These are phyloP conservation scores for Cafeteria roenbergensis DNA, from an alignment of 108 stramenopile genomes.

Conservation along the genomic window DNA sequence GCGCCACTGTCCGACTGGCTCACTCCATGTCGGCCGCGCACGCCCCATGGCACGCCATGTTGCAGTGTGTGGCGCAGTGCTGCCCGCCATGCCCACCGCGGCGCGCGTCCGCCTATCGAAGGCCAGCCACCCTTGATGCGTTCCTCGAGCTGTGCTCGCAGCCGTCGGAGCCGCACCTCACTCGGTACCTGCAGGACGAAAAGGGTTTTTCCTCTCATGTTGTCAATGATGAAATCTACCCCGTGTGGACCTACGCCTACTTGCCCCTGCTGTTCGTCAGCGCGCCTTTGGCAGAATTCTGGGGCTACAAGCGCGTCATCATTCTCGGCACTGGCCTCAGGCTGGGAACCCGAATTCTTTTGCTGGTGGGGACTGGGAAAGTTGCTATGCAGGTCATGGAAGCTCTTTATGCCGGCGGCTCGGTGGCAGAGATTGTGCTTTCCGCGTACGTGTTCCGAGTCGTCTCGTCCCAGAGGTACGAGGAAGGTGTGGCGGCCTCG, in stretches of 20 bases:
- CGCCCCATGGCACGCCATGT: too few species aligned
- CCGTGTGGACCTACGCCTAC: neutral
- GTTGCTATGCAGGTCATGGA: neutral
- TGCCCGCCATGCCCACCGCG: too few species aligned
- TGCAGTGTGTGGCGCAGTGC: too few species aligned
- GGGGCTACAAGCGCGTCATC: neutral
- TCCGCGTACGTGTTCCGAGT: neutral
- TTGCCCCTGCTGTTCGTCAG: neutral
- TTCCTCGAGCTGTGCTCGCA: too few species aligned
- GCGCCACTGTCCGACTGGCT: too few species aligned
- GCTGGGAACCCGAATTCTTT: neutral
- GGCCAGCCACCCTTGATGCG: too few species aligned
- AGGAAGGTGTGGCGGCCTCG: too few species aligned
- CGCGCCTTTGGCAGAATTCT: neutral
- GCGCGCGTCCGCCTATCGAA: too few species aligned
- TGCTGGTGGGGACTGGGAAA: neutral
- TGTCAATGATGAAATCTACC: neutral
- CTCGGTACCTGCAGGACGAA: neutral
- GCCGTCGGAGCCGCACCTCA: neutral
- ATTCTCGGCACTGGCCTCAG: neutral
- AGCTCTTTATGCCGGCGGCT: neutral
- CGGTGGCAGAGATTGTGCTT: neutral
- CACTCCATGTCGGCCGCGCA: too few species aligned
- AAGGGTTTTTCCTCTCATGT: neutral
- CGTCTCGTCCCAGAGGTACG: neutral